Evolutionary conservation across 306 rosid species (phyloP).

Genomic region (Urtica urens): DNA sequence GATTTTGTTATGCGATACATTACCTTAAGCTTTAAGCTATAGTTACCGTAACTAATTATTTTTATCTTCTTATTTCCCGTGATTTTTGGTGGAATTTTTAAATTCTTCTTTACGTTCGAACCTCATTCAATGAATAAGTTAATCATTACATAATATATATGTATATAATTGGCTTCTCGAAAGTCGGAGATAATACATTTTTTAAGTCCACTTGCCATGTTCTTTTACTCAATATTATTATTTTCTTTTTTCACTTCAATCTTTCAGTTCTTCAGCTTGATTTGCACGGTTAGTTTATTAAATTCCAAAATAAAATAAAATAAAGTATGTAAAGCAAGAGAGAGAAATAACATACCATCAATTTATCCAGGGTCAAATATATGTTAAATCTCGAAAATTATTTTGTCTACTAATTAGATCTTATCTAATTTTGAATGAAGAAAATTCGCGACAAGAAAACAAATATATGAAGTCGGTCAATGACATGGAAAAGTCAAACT

Average conservation of each 20-base stretch:
- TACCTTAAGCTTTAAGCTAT: neutral
- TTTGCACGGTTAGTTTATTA: neutral
- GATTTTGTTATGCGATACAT: neutral
- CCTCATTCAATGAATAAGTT: constrained; percentile 9
- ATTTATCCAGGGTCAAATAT: no score
- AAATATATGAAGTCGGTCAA: no score
- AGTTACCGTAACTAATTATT: neutral
- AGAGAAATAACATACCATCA: no score
- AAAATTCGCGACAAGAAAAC: no score
- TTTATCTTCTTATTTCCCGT: neutral
- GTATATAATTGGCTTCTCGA: constrained; percentile 5
- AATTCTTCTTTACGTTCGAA: neutral
- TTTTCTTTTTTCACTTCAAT: neutral
- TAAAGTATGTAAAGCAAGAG: neutral
- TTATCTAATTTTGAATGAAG: no score
- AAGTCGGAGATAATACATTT: neutral
- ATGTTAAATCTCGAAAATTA: no score
- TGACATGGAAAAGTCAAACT: no score
- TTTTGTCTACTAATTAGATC: no score
- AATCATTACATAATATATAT: neutral
- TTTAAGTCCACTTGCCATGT: neutral
- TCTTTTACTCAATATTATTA: neutral
- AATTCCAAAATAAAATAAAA: neutral
- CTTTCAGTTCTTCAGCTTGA: neutral
- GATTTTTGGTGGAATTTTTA: neutral